Evolutionary conservation across 495 filamentous ascomycete species (phyloP), one percentile per base, ranked within the genome.

Genomic region (Penicillium odoratum): DNA sequence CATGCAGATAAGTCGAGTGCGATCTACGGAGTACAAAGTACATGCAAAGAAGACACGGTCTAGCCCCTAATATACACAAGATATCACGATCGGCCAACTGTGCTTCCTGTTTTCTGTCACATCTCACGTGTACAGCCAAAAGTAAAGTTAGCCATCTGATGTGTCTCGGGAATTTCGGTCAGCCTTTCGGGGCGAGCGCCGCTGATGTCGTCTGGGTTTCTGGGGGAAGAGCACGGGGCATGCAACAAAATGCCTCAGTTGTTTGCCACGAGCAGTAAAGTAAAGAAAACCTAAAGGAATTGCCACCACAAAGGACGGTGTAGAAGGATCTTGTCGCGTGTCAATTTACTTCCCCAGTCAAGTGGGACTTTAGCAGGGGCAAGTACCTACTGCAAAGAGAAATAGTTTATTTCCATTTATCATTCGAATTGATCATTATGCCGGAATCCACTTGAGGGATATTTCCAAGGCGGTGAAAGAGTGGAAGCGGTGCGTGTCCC

Each of bases 181-280:
- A 61, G 57, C 58, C 58, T 61, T 60, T 58, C 53, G 55, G 58
- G 61, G 26, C 25, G 45, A 55, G 29, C 66, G 66, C 66, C 66
- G 58, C 66, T 68, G 63, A 66, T 63, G 60, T 63, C 58, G 61
- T 21, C 21, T 21, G 21, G 21, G 21, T 21, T 21, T 21, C 21
- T 21, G 21, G 21, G 21, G 28, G 28, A 55, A 29, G 30, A 44
- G 57, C 53, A 57, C 54, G 60, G 57, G 31, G 53, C 36, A 58
- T 51, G 62, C 58, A 56, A 52, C 59, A 63, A 70, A 67, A 67
- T 67, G 60, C 64, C 63, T 65, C 65, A 65, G 40, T 30, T 29
- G 13, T 52, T 53, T 15, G 38, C 51, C 21, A 26, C 26, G 49
- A 38, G 4, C 1, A 40, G 15, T 6, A 30, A 36, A 18, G 25